phyloP scores from a whole-genome alignment of 495 filamentous ascomycete species.

The Umbilicaria muhlenbergii region DNA sequence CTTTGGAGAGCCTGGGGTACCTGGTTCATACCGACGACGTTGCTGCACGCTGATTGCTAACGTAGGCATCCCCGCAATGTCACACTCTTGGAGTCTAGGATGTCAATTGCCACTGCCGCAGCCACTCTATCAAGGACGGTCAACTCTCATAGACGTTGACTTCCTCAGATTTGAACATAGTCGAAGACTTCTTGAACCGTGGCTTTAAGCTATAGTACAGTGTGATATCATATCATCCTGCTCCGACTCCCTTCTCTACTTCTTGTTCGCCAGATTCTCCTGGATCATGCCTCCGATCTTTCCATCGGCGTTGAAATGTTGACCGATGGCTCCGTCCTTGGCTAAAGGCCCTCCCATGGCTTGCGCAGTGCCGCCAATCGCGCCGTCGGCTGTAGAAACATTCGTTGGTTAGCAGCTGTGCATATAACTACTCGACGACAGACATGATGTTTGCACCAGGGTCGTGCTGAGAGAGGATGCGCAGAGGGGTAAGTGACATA shows the following conservation, averaged over 20 bases:
- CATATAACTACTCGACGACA: not conserved
- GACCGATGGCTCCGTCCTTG: constrained; percentile 18
- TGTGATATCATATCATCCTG: constrained; percentile 1
- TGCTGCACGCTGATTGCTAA: no score
- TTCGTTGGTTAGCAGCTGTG: not conserved
- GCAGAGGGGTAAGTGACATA: not conserved
- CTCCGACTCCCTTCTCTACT: not conserved
- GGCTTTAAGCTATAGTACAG: no score
- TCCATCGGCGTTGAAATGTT: constrained; percentile 22
- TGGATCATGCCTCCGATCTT: constrained; percentile 27
- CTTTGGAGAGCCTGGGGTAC: no score
- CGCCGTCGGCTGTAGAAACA: constrained; percentile 26
- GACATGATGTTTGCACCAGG: not conserved
- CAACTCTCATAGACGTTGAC: no score
- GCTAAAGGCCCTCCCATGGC: constrained; percentile 38
- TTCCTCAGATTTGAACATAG: no score
- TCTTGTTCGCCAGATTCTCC: constrained; percentile 25
- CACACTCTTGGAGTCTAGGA: no score
- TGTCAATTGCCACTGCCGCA: no score
- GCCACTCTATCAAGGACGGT: no score
- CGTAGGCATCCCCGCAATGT: no score
- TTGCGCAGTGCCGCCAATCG: constrained; percentile 33
- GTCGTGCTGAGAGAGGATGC: not conserved
- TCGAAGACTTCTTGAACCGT: no score
- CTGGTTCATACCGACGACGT: no score